phyloP scores from a whole-genome alignment of 495 filamentous ascomycete genomes.

The Xylaria nigripes region DNA sequence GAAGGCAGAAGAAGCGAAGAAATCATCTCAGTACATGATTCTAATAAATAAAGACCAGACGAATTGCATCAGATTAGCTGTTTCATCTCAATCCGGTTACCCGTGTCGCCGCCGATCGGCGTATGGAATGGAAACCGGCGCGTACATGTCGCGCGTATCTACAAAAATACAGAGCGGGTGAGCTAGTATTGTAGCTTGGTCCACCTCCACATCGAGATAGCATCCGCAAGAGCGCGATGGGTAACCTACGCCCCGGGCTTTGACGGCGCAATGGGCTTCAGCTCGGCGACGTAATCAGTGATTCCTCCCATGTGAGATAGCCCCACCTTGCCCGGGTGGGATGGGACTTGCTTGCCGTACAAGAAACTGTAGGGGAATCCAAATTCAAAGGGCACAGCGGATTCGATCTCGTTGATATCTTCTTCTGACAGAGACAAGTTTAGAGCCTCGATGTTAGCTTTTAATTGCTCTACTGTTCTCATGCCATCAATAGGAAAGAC shows the following conservation, averaged over 20 bases:
- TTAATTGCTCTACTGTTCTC: constrained; percentile 51
- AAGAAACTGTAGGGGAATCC: constrained; percentile 55
- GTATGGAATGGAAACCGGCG: no score
- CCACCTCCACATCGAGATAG: neutral
- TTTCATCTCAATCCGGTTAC: no score
- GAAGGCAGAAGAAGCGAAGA: no score
- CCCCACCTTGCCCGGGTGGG: constrained; percentile 35
- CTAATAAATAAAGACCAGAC: no score
- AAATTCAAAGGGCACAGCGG: constrained; percentile 50
- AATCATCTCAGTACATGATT: no score
- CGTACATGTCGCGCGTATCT: no score
- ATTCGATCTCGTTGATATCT: constrained; percentile 59
- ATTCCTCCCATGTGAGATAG: constrained; percentile 37
- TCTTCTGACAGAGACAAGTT: constrained; percentile 46
- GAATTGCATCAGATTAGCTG: no score
- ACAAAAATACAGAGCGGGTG: neutral
- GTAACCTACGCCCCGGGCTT: constrained; percentile 26
- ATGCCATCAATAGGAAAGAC: constrained; percentile 70
- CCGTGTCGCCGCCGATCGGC: no score
- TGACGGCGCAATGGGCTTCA: constrained; percentile 25
- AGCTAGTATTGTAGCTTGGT: neutral
- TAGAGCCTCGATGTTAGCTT: constrained; percentile 61
- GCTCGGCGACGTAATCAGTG: constrained; percentile 36
- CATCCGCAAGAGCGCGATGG: neutral
- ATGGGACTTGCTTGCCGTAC: constrained; percentile 30